Conservation (phyloP, 768 basidiomycete species). For the Agrocybe pediades region DNA sequence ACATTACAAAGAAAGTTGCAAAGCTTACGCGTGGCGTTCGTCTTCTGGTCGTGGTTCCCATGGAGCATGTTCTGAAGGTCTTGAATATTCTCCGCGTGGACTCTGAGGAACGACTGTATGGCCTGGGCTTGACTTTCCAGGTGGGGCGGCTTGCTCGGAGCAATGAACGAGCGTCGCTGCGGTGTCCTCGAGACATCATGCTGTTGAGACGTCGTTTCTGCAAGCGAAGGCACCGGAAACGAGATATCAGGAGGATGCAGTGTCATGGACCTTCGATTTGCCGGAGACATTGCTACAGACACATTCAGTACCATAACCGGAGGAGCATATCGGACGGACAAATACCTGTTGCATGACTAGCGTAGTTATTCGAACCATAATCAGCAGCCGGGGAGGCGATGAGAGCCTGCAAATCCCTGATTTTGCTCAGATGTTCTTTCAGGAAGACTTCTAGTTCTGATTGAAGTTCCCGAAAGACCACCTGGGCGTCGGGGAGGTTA, state of each 20-base stretch:
- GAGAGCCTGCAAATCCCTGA: constrained; percentile 15
- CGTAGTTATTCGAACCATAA: constrained; percentile 1
- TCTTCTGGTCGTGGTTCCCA: neutral
- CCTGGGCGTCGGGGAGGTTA: constrained; percentile 17
- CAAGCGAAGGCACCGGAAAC: neutral
- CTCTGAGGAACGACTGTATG: constrained; percentile 26
- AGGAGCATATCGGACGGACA: neutral
- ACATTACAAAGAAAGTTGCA: neutral
- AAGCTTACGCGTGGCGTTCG: neutral
- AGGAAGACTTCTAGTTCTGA: constrained; percentile 24
- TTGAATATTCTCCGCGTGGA: constrained; percentile 27
- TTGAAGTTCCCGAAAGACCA: constrained; percentile 22
- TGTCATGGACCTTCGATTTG: neutral
- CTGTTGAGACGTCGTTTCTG: neutral
- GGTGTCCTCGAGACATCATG: constrained; percentile 7
- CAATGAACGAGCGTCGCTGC: neutral
- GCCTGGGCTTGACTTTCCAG: constrained; percentile 23
- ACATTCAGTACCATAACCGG: neutral
- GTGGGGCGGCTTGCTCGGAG: constrained; percentile 2
- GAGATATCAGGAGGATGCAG: constrained; percentile 5
- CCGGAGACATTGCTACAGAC: neutral
- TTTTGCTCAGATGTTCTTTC: constrained; percentile 17
- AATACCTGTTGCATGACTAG: constrained; percentile 10
- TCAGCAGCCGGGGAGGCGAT: constrained; percentile 7
- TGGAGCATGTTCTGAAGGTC: constrained; percentile 22